Conservation (phyloP, 2,329 filamentous ascomycete species). For the Ceratocystis papillata region DNA sequence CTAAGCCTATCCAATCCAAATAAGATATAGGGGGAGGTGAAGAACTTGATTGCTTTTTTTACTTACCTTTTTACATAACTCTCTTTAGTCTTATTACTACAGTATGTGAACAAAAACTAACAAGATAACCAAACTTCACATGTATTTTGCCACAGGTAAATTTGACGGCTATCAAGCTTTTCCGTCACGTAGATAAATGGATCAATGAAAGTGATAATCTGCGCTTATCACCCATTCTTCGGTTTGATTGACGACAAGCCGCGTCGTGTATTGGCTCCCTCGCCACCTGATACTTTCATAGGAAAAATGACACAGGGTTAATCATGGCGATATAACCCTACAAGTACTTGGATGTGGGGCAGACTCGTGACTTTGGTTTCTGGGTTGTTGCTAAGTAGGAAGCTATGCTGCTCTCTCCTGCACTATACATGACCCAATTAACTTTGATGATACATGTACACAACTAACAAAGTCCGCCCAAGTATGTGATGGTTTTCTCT, state of each 20-base stretch:
- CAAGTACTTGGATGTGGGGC: background rate
- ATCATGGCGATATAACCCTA: background rate
- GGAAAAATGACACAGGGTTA: background rate
- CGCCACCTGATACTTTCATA: background rate
- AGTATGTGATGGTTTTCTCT: background rate
- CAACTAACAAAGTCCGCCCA: too few species aligned
- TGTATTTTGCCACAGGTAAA: background rate
- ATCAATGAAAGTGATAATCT: too few species aligned
- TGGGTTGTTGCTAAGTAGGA: background rate
- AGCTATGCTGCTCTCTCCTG: too few species aligned
- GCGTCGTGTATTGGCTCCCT: background rate
- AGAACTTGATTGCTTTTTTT: too few species aligned
- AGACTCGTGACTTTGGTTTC: background rate
- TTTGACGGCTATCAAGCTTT: background rate
- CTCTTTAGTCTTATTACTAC: too few species aligned
- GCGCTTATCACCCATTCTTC: background rate
- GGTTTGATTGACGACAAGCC: background rate
- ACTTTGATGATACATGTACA: too few species aligned
- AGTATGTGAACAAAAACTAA: too few species aligned
- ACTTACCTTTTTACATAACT: too few species aligned
- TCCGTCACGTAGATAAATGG: background rate
- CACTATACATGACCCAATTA: too few species aligned
- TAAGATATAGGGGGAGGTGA: too few species aligned
- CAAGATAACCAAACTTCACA: background rate
- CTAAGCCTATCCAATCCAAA: too few species aligned